These are phyloP conservation scores for Saccharata proteae DNA, from an alignment of 2,329 filamentous ascomycete genomes.

Conservation along the genomic window DNA sequence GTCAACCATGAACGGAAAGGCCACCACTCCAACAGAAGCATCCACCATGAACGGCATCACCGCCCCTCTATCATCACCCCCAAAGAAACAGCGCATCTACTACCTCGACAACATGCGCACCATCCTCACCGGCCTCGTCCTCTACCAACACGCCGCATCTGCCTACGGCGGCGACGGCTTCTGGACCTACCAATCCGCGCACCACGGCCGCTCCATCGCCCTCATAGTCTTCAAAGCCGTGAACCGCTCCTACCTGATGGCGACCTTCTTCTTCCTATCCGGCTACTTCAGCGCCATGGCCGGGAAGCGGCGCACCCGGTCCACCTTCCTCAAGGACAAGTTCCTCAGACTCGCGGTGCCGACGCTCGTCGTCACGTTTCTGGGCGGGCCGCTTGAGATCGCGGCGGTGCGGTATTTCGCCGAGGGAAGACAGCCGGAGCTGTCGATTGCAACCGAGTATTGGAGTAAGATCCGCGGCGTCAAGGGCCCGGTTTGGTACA, in stretches of 20 bases:
- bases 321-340: conserved; percentile 10
- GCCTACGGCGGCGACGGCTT: conserved; percentile 13
- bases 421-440: not conserved
- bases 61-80: too few relatives aligned
- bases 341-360: conserved; percentile 13
- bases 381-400: not conserved
- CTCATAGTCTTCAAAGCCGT: conserved; percentile 11
- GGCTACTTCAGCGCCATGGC: conserved; percentile 13
- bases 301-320: conserved; percentile 2
- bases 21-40: too few relatives aligned
- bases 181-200: conserved; percentile 11
- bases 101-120: conserved; percentile 15
- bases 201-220: conserved; percentile 4
- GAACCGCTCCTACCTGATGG: conserved; percentile 16
- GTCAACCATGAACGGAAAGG: too few relatives aligned
- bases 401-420: not conserved
- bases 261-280: conserved; percentile 13
- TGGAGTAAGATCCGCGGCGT: conserved; percentile 10
- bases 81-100: conserved; percentile 3
- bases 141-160: conserved; percentile 13
- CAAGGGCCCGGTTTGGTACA: conserved; percentile 14
- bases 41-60: too few relatives aligned
- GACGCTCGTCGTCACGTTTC: conserved; percentile 9
- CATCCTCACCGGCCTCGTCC: conserved; percentile 13
- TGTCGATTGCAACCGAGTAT: not conserved